A percentile compares a stretch with the other conserved stretches of the same genome.
phyloP scores from a whole-genome alignment of 176 grass and related monocot species.

The Zizania latifolia region DNA sequence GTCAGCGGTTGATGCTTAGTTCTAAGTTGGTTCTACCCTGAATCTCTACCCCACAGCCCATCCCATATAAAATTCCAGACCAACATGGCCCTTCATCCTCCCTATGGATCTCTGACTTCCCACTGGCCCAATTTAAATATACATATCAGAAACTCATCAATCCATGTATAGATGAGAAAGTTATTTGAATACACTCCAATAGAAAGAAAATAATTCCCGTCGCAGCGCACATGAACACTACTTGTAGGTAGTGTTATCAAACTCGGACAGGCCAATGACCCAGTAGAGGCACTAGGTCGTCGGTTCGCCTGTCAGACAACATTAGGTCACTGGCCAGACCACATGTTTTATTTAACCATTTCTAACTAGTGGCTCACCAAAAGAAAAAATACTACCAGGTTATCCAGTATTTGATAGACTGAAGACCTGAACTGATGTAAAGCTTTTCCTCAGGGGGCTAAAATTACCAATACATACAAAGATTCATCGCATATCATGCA shows the following conservation, averaged over 20 bases:
- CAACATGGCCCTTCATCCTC: neutral
- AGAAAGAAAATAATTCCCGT: neutral
- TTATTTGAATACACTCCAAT: neutral
- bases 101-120: neutral
- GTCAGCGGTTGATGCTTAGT: neutral
- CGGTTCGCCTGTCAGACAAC: neutral
- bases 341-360: neutral
- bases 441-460: neutral
- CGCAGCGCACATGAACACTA: neutral
- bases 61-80: neutral
- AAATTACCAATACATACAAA: neutral
- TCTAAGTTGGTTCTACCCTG: neutral
- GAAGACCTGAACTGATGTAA: constrained; percentile 3
- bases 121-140: neutral
- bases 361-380: neutral
- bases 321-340: neutral
- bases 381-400: neutral
- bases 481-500: neutral
- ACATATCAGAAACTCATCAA: neutral
- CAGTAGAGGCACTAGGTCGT: neutral
- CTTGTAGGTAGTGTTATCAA: neutral
- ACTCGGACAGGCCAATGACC: neutral
- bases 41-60: neutral
- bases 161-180: neutral
- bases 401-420: neutral